Evolutionary conservation across 2,329 filamentous ascomycete genomes (phyloP).

Genomic region (Apiospora aurea): DNA sequence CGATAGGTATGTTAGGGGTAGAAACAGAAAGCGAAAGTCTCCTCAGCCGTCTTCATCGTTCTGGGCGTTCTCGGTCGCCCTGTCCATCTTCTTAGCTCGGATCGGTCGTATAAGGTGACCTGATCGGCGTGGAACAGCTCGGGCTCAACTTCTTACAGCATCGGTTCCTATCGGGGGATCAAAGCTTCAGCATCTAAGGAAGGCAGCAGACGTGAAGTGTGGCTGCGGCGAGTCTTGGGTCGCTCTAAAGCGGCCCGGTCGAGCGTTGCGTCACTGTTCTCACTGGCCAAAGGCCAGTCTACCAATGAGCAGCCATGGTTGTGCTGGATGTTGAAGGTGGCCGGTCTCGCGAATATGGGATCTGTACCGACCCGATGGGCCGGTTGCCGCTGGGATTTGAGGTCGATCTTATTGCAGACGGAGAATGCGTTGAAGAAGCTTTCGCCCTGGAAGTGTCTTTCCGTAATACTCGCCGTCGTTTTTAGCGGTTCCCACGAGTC

Average conservation of each 20-base stretch:
- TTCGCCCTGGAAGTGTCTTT: slow-evolving; percentile 45
- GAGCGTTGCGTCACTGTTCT: background rate
- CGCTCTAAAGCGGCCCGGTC: background rate
- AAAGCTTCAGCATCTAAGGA: too few species aligned
- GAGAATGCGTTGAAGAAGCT: slow-evolving; percentile 42
- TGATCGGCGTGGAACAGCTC: too few species aligned
- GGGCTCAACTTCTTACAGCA: too few species aligned
- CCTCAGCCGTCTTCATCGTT: too few species aligned
- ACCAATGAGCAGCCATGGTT: background rate
- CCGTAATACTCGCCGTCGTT: slow-evolving; percentile 43
- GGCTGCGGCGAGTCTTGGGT: background rate
- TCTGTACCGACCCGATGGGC: too few species aligned
- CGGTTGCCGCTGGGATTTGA: too few species aligned
- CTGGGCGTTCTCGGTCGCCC: too few species aligned
- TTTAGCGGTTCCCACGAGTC: slow-evolving; percentile 42
- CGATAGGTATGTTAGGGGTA: too few species aligned
- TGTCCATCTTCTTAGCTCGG: too few species aligned
- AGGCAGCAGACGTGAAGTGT: background rate
- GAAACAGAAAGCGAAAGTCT: too few species aligned
- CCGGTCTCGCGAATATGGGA: background rate
- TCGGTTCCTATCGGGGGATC: too few species aligned
- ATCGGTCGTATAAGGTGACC: too few species aligned
- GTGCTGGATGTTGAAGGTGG: background rate
- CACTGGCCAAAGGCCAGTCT: background rate
- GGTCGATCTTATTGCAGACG: slow-evolving; percentile 38